Percentiles rank a stretch among this genome's conserved stretches.
Conservation (phyloP, 2,329 filamentous ascomycete genomes). For the Blastomyces percursus region DNA sequence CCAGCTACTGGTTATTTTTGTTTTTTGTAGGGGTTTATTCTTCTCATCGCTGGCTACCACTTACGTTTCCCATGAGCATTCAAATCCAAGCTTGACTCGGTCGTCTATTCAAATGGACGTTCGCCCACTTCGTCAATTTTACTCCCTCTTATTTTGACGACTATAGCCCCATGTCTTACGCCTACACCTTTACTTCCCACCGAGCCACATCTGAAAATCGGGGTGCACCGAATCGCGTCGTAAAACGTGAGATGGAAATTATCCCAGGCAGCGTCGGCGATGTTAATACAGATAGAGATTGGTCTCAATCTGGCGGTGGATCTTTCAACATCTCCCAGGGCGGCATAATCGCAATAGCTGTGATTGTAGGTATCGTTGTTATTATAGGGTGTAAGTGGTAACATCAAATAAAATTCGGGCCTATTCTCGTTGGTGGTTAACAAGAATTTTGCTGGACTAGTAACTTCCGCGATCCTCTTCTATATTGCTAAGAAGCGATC, state of each 20-base stretch:
- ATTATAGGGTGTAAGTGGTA: constrained; percentile 55
- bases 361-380: constrained; percentile 56
- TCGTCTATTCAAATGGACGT: neutral
- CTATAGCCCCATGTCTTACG: neutral
- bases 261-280: constrained; percentile 16
- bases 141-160: neutral
- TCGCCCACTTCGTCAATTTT: neutral
- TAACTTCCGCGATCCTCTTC: constrained; percentile 57
- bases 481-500: constrained; percentile 74
- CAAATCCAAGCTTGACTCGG: neutral
- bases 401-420: neutral
- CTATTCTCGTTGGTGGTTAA: neutral
- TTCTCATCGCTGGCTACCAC: neutral
- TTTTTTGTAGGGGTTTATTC: neutral
- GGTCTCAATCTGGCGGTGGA: constrained; percentile 55
- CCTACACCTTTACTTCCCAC: neutral
- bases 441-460: constrained; percentile 30
- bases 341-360: constrained; percentile 61
- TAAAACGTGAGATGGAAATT: neutral
- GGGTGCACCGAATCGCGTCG: neutral
- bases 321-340: constrained; percentile 56
- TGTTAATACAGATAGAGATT: constrained; percentile 36
- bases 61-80: neutral
- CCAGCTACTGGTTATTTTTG: neutral
- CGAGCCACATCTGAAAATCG: neutral